Conservation (phyloP, 805 yeast genomes). For the Phaffomyces opuntiae region DNA sequence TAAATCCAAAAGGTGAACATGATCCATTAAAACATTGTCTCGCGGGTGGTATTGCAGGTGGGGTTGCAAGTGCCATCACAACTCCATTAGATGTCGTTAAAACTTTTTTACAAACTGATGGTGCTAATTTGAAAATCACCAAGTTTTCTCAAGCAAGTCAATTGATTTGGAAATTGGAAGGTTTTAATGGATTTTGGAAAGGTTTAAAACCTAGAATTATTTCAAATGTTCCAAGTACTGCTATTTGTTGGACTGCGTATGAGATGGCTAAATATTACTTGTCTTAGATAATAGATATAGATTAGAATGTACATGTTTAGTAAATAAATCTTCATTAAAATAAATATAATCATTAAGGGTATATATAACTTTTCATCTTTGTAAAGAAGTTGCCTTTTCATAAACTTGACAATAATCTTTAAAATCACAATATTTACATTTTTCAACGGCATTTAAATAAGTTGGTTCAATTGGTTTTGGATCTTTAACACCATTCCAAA, state of each 20-base stretch:
- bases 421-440: constrained; percentile 54
- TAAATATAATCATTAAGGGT: background rate
- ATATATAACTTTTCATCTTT: background rate
- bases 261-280: constrained; percentile 79
- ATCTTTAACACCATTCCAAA: constrained; percentile 54
- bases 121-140: constrained; percentile 38
- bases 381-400: constrained; percentile 17
- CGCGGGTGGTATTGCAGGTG: constrained; percentile 92
- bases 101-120: constrained; percentile 82
- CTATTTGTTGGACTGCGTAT: constrained; percentile 95
- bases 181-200: constrained; percentile 61
- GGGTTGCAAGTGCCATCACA: constrained; percentile 88
- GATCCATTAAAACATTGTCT: constrained; percentile 92
- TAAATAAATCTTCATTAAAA: too few relatives aligned
- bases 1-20: constrained; percentile 72
- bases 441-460: constrained; percentile 26
- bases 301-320: too few relatives aligned
- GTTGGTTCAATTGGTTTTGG: constrained; percentile 38
- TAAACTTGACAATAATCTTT: constrained; percentile 28
- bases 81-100: constrained; percentile 93
- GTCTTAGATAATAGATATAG: background rate
- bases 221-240: constrained; percentile 91
- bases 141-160: constrained; percentile 66
- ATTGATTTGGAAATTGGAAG: constrained; percentile 54
- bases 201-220: constrained; percentile 89